Evolutionary conservation across 768 basidiomycete species (phyloP), one percentile per base, ranked within the genome.

Genomic region (Suillus bovinus): DNA sequence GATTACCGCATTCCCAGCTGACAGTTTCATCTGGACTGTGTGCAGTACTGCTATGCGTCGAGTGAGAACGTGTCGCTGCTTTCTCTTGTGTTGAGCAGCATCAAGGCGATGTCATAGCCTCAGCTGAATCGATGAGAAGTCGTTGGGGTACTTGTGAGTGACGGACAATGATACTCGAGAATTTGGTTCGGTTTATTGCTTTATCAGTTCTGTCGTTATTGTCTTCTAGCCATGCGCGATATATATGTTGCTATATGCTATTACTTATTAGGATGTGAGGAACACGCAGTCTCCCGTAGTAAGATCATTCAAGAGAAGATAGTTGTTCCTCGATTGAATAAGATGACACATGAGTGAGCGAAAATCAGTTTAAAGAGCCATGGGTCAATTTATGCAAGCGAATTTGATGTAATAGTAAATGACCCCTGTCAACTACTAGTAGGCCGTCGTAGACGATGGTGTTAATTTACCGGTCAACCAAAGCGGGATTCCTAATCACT

Each of bases 41-140:
- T 93, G 17, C 90, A 91, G 67, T 94, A 89, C 76, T 94, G 89
- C 76, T 93, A 94, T 73, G 94, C 94, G 1, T 94, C 93, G 13
- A 94, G 94, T 74, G 95, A 96, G 77, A 96, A 96, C 68, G 91
- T 93, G 0, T 91, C 93, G 16, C 79, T 96, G 49, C 78, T 96
- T 13, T 93, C 95, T 1, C 82, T 98, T 47, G 94, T 96, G 20
- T 70, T 89, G 34, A 82, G 79, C 61, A 84, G 83, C 63, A 81
- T 61, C 9, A 34, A 34, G 9, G 33, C 33, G 33, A 34, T 34
- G 9, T 34, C 70, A 11, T 72, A 67, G 31, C 38, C n/a, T 27
- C 36, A 49, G 16, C 27, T 17, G 36, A 7, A 31, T 44, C 57
- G 17, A 31, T 6, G 29, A 13, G 31, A 53, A 13, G 29, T n/a